phyloP scores from a whole-genome alignment of 768 basidiomycete genomes.

The Xerocomellus intermedius region DNA sequence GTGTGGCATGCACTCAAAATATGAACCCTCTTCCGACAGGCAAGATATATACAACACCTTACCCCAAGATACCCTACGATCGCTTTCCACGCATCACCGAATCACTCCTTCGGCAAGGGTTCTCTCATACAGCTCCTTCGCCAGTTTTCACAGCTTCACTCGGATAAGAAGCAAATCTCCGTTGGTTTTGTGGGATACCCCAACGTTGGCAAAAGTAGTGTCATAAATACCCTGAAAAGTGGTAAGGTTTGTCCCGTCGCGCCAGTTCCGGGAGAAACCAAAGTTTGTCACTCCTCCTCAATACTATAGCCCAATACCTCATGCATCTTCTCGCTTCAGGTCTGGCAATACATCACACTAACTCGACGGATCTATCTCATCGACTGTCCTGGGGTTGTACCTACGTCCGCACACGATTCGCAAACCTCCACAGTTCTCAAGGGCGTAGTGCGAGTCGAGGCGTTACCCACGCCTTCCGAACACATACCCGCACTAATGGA shows the following conservation, averaged over 20 bases:
- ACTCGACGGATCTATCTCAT: conserved; percentile 97
- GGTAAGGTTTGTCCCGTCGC: conserved; percentile 97
- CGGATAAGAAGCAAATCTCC: conserved; percentile 98
- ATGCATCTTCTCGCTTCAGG: conserved; percentile 33
- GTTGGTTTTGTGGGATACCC: conserved; percentile 98
- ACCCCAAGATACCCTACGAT: conserved; percentile 94
- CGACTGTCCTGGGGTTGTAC: conserved; percentile 98
- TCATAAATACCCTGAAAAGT: conserved; percentile 98
- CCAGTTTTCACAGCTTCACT: conserved; percentile 95
- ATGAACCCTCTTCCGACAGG: conserved; percentile 44
- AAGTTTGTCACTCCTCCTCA: conserved; percentile 38
- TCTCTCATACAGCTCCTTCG: conserved; percentile 95
- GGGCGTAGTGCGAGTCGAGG: conserved; percentile 95
- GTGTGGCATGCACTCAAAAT: background rate
- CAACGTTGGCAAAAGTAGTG: conserved; percentile 95
- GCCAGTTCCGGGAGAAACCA: conserved; percentile 97
- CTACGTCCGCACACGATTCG: conserved; percentile 86
- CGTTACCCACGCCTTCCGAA: conserved; percentile 87
- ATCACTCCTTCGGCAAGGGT: conserved; percentile 98
- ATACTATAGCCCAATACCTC: background rate
- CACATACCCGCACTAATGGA: conserved; percentile 86
- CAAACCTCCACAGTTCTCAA: conserved; percentile 93
- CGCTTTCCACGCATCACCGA: conserved; percentile 98
- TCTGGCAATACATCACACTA: conserved; percentile 99
- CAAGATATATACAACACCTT: conserved; percentile 93